These are phyloP conservation scores for Tricholoma hemisulphureum DNA, from an alignment of 768 basidiomycete genomes.

Conservation along the genomic window DNA sequence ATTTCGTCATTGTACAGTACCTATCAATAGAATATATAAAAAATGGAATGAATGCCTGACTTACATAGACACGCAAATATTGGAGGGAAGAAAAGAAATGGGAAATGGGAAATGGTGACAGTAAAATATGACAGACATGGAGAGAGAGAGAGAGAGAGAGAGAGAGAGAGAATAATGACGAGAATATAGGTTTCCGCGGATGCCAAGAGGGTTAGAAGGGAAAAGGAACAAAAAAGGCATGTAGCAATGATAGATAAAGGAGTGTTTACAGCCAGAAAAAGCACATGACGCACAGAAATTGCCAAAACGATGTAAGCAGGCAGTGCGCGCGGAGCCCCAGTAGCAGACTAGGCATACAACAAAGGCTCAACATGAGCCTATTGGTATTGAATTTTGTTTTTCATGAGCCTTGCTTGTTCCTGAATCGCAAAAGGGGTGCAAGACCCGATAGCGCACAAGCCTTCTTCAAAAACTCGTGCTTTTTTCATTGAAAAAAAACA, in stretches of 20 bases:
- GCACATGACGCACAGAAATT: neutral
- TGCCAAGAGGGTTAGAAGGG: neutral
- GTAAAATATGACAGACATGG: no score
- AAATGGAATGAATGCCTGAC: no score
- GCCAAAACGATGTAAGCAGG: neutral
- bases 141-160: no score
- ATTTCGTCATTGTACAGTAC: no score
- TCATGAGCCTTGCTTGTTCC: constrained; percentile 57
- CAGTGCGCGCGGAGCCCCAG: neutral
- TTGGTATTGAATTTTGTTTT: constrained; percentile 6
- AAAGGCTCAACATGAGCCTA: neutral
- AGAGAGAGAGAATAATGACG: no score
- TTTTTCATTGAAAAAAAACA: constrained; percentile 11
- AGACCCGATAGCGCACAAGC: constrained; percentile 80
- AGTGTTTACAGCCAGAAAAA: neutral
- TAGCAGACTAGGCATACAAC: neutral
- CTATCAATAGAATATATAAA: no score
- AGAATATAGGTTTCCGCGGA: neutral
- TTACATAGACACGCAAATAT: no score
- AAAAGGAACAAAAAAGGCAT: neutral
- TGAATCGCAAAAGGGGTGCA: constrained; percentile 83
- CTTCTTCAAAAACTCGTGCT: constrained; percentile 96
- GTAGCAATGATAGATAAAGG: neutral
- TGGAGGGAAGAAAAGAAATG: no score
- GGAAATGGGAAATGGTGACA: no score